Evolutionary conservation across 169 alveolate species (phyloP).

Genomic region (Cryptosporidium tyzzeri): DNA sequence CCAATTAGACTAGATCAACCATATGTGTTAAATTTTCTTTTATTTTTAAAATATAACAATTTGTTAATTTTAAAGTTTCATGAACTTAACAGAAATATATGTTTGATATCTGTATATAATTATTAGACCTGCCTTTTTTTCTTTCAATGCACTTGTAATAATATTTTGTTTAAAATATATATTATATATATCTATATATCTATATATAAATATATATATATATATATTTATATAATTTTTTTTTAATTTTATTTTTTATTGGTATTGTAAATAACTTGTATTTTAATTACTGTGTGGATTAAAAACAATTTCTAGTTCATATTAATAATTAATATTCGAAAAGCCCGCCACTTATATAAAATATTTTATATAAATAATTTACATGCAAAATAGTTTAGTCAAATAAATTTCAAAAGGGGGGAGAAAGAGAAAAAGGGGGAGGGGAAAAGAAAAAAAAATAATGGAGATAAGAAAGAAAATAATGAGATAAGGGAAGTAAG

Average conservation of each 20-base stretch:
- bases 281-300: conserved; percentile 5
- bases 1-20: not conserved
- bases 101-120: not conserved
- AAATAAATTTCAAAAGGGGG: not conserved
- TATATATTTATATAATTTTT: too few species aligned
- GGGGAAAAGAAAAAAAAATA: not conserved
- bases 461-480: not conserved
- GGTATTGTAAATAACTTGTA: not conserved
- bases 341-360: conserved; percentile 24
- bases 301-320: conserved; percentile 20
- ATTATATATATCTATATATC: too few species aligned
- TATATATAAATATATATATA: too few species aligned
- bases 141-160: too few species aligned
- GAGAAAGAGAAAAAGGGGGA: not conserved
- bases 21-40: not conserved
- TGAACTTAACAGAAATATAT: not conserved
- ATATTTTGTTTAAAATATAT: too few species aligned
- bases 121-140: not conserved
- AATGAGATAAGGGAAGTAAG: not conserved
- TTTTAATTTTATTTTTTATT: too few species aligned
- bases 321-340: not conserved
- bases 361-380: not conserved
- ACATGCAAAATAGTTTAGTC: not conserved
- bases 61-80: not conserved
- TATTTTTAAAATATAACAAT: too few species aligned